Base-by-base conservation (phyloP, 176 grass and related monocot species). In the Carex parvula region DNA sequence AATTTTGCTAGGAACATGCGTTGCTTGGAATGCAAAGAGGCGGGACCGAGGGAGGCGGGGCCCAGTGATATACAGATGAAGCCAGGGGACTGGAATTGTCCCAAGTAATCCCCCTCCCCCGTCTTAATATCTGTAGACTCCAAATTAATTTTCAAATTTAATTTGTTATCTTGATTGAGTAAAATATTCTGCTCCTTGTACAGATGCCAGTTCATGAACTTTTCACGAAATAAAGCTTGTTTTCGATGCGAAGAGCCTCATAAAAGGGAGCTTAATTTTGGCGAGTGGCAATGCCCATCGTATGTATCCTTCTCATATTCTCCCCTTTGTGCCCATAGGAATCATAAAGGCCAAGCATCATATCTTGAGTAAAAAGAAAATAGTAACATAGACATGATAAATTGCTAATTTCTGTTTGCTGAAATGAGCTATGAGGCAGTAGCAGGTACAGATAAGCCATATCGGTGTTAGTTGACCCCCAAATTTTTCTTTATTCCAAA, bases 191-290 rank as follows among this genome's bases (percentile, higher is more conserved):
- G 21, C 22, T 87, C 5, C 80, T 50, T 89, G 52, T 75, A 57
- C 86, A 99, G 97, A 66, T 96, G 93, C 12, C 35, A 91, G 29
- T 96, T 90, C 83, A 92, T 99, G 93, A 99, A 99, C 61, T 99
- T 92, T 16, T 41, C 93, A 74, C 86, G 93, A 77, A 99, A 96
- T 26, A 96, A 60, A 79, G 66, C 42, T 24, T 99, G 97, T 77
- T 91, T 91, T 62, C 92, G 88, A 83, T 99, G 97, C 61, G 87
- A 89, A 88, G 93, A 89, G 83, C 57, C 82, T 63, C 85, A 90
- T 13, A 89, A 94, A 81, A 91, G 88, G 85, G 79, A 89, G 83
- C 87, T 99, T 37, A 89, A 87, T 29, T 90, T 87, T 79, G 93
- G 91, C 39, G 97, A 92, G 30, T 99, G 97, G 97, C 84, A 99